Percentiles rank a stretch among this genome's conserved stretches.
phyloP scores from a whole-genome alignment of 1,284 basidiomycete genomes.

The Ustilago loliicola region DNA sequence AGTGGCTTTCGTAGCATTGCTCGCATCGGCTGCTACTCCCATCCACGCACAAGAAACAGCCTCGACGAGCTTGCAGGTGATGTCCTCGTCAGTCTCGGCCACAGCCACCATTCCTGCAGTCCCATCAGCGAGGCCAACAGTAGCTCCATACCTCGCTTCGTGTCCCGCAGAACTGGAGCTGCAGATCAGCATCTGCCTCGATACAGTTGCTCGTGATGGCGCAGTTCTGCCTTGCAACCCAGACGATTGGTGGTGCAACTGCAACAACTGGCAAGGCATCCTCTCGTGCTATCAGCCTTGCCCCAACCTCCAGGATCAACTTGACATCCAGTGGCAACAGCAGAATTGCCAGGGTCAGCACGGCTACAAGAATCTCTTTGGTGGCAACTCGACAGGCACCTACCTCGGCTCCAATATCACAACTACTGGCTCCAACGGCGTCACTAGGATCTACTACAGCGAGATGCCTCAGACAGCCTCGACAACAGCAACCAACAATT shows the following conservation, averaged over 20 bases:
- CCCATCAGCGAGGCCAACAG: conserved; percentile 13
- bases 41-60: conserved; percentile 16
- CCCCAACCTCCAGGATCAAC: conserved; percentile 25
- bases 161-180: conserved; percentile 30
- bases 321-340: conserved; percentile 35
- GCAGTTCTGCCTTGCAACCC: conserved; percentile 34
- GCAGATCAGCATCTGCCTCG: conserved; percentile 27
- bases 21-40: not conserved
- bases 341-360: conserved; percentile 36
- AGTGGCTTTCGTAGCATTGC: conserved; percentile 6
- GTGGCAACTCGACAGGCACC: conserved; percentile 25
- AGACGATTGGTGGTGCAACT: conserved; percentile 39
- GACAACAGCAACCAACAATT: conserved; percentile 9
- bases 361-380: conserved; percentile 22
- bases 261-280: conserved; percentile 38
- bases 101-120: conserved; percentile 11
- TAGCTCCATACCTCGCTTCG: conserved; percentile 21
- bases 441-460: conserved; percentile 27
- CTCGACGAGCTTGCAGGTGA: conserved; percentile 1
- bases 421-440: conserved; percentile 30
- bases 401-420: conserved; percentile 30
- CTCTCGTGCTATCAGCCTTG: conserved; percentile 34
- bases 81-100: conserved; percentile 9
- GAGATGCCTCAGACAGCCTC: conserved; percentile 23
- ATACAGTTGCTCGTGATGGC: conserved; percentile 32